phyloP scores from a whole-genome alignment of 208 protist species.

The Leishmania major region DNA sequence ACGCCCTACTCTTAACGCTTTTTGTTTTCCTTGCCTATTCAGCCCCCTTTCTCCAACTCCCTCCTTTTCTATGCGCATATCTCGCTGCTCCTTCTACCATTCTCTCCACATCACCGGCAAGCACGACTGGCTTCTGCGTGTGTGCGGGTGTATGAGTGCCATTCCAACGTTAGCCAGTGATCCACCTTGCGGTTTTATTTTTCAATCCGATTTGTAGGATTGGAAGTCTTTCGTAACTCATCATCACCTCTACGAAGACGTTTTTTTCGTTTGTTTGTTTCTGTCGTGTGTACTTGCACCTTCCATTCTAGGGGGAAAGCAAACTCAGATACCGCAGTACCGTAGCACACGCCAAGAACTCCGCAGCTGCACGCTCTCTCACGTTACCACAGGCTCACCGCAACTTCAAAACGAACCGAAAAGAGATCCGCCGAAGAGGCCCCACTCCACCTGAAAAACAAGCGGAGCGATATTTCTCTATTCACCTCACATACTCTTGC shows the following conservation, averaged over 20 bases:
- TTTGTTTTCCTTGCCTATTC: not conserved
- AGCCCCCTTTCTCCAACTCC: not conserved
- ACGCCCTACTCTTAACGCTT: not conserved
- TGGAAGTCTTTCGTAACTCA: not conserved
- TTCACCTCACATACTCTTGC: not conserved
- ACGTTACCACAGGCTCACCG: not conserved
- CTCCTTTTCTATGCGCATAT: not conserved
- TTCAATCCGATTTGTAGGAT: not conserved
- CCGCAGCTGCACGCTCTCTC: not conserved
- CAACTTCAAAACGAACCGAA: not conserved
- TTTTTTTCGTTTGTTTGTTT: not conserved
- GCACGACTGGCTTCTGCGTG: not conserved
- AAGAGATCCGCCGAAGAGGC: not conserved
- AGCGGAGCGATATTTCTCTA: not conserved
- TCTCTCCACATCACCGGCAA: not conserved
- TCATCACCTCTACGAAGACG: not conserved
- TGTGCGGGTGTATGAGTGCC: not conserved
- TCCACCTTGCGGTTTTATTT: not conserved
- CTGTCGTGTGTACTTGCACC: not conserved
- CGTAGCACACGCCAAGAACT: not conserved
- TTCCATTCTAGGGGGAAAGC: not conserved
- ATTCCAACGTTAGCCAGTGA: not conserved
- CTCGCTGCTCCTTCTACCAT: not conserved
- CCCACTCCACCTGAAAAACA: not conserved
- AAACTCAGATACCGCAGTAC: not conserved